Evolutionary conservation across 345 rosid genomes (phyloP), one percentile per base, ranked within the genome.

Genomic region (Kernera saxatilis): DNA sequence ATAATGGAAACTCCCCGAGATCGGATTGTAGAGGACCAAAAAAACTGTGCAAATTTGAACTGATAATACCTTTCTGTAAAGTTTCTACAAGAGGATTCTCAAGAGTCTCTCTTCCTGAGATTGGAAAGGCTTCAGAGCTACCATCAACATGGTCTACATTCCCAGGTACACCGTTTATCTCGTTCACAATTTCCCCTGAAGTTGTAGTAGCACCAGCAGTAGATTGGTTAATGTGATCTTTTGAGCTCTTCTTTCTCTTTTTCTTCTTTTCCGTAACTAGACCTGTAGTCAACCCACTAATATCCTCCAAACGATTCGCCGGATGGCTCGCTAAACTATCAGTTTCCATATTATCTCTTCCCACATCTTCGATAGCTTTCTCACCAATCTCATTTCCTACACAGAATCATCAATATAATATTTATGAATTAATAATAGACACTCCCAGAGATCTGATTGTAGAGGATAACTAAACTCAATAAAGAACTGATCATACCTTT

Each of bases 31-130:
- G 29, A 37, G 6, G 52, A n/a, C n/a, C n/a, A n/a, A n/a, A n/a
- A 61, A 1, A 19, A 29, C 13, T 35, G n/a, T n/a, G n/a, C n/a
- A 8, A 14, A 6, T 36, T 36, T n/a, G 48, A 56, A 56, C 8
- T 13, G 14, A 22, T 1, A 2, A 46, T 73, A 73, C 77, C 77
- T 23, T 65, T 56, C 68, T 55, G 77, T 11, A 9, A 37, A 45
- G 35, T 5, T 1, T 73, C 66, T 25, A 14, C 35, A 56, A 26
- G 11, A 64, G 55, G 14, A 62, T 11, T 5, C 10, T 45, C 63
- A 40, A 19, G 14, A 18, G 13, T 40, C 5, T 26, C 61, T 39
- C 39, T 22, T 50, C 9, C 10, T 25, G 40, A 37, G 18, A 37
- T 10, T 18, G 52, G 30, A 49, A 37, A 1, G 27, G 40, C 10